Base-by-base conservation (phyloP, 345 rosid species). In the Gossypium stocksii region DNA sequence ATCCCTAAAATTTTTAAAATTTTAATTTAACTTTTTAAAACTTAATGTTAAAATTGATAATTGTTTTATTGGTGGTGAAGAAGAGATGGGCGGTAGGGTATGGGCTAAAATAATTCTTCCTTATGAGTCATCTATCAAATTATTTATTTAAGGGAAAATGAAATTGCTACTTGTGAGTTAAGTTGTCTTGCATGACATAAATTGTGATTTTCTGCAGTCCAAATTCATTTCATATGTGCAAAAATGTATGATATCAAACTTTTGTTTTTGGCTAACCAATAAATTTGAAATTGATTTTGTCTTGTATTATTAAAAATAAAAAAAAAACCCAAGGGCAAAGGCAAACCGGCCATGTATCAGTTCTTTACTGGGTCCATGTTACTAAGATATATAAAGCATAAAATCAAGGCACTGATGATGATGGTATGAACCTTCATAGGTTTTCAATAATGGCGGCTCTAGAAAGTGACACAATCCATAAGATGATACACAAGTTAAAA, bases 361-460 rank as follows among this genome's bases (percentile, higher is more conserved):
- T 34, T 34, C 7, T 34, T 34, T 34, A 5, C 41, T 34, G 41
- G 41, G 41, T 34, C 41, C 7, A 34, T 34, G 41, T 4, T 5
- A 34, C 41, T 34, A 34, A 34, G 41, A 34, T 34, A 34, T 34
- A 34, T 4, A 34, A 34, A 34, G 41, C 41, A 34, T 34, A 53
- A 53, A 54, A 54, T 54, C 59, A 56, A 56, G 11, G 59, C 25
- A 56, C n/a, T 9, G 9, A 19, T 56, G 59, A 3, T 51, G n/a
- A 52, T 34, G 41, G 1, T 34, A 5, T 5, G 41, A 34, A 4
- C 6, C 38, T 34, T 4, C 38, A 4, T 34, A 15, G 20, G 1
- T 67, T 23, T 67, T 48, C 71, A 67, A 67, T 16, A 67, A 48
- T 13, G 57, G 3, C 71, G 38, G 43, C 71, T 23, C n/a, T 10